These are phyloP conservation scores for Cercospora sojina DNA, from an alignment of 2,329 filamentous ascomycete species.

Conservation along the genomic window DNA sequence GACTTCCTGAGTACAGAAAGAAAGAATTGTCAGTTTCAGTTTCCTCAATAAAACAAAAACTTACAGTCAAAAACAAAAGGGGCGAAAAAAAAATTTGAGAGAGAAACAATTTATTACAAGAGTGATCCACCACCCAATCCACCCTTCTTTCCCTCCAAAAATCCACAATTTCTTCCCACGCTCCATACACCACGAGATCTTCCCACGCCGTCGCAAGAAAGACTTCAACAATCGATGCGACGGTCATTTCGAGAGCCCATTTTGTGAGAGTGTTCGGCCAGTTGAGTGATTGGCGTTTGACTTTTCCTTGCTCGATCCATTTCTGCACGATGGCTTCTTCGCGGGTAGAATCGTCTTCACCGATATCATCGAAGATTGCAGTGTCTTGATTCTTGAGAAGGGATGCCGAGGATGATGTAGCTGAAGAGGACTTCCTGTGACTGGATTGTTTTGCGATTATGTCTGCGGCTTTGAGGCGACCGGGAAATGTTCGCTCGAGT, in stretches of 20 bases:
- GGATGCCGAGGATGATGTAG: background rate
- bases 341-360: background rate
- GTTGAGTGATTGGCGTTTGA: conserved; percentile 18
- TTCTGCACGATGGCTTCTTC: conserved; percentile 23
- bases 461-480: background rate
- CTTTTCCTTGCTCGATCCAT: conserved; percentile 25
- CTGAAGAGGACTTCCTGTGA: background rate
- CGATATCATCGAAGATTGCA: background rate
- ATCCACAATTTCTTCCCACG: background rate
- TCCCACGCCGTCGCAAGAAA: background rate
- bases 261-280: conserved; percentile 24
- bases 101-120: too few species aligned
- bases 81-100: too few species aligned
- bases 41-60: too few species aligned
- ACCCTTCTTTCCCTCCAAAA: background rate
- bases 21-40: background rate
- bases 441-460: background rate
- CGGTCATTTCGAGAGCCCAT: conserved; percentile 17
- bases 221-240: conserved; percentile 5
- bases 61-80: too few species aligned
- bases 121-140: background rate
- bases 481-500: conserved; percentile 24
- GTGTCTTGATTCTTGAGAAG: background rate
- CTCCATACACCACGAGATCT: background rate
- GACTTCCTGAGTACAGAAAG: background rate